Evolutionary conservation across 108 stramenopile species (phyloP).

Genomic region (Skeletonema potamos): DNA sequence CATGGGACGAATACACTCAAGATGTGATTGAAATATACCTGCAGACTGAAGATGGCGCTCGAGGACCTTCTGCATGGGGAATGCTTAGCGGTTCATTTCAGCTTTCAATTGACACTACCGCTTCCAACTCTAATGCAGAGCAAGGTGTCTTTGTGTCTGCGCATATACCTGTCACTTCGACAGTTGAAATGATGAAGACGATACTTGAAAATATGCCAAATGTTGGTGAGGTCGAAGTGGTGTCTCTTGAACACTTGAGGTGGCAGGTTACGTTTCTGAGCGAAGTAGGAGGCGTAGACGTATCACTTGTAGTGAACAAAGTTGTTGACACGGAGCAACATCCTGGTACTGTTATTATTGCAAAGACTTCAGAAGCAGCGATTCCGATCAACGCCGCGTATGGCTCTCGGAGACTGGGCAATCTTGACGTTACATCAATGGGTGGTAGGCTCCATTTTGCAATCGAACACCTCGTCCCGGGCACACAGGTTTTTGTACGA

Average conservation of each 20-base stretch:
- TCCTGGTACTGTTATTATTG: slow-evolving; percentile 15
- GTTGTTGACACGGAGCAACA: slow-evolving; percentile 16
- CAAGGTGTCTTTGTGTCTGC: slow-evolving; percentile 37
- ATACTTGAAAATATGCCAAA: slow-evolving; percentile 75
- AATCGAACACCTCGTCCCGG: slow-evolving; percentile 52
- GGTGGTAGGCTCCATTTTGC: slow-evolving; percentile 30
- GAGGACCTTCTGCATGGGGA: slow-evolving; percentile 28
- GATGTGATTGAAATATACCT: slow-evolving; percentile 39
- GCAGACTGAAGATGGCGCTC: slow-evolving; percentile 22
- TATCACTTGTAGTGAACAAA: slow-evolving; percentile 27
- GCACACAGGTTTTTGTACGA: slow-evolving; percentile 48
- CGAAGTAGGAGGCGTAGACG: slow-evolving; percentile 58
- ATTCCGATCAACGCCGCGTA: slow-evolving; percentile 43
- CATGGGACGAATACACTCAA: slow-evolving; percentile 40
- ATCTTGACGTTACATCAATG: slow-evolving; percentile 6
- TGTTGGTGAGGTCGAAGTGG: slow-evolving; percentile 75
- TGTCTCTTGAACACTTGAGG: slow-evolving; percentile 22
- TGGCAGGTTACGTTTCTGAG: slow-evolving; percentile 67
- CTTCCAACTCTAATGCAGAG: slow-evolving; percentile 13
- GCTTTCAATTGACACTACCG: slow-evolving; percentile 28
- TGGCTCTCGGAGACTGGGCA: slow-evolving; percentile 25
- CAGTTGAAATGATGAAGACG: slow-evolving; percentile 48
- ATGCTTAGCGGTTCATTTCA: slow-evolving; percentile 39
- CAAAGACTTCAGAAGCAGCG: slow-evolving; percentile 24
- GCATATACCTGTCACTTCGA: slow-evolving; percentile 37